Percentiles rank a stretch among this genome's conserved stretches.
Evolutionary conservation across 2,329 filamentous ascomycete species (phyloP).

Genomic region (Byssothecium circinans): DNA sequence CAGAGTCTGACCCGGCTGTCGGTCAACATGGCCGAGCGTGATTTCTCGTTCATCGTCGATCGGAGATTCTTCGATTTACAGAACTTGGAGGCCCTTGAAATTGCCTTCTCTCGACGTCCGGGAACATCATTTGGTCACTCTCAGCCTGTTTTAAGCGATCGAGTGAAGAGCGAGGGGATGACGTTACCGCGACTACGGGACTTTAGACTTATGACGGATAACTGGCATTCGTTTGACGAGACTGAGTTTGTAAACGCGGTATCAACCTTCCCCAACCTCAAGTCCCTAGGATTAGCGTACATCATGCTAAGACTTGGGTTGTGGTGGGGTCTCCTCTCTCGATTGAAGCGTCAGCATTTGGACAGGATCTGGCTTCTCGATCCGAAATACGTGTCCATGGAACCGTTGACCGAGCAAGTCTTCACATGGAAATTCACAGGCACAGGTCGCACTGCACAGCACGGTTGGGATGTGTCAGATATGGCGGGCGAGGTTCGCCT

Average conservation of each 20-base stretch:
- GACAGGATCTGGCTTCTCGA: conserved; percentile 6
- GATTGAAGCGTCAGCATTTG: not conserved
- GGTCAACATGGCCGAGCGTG: no score
- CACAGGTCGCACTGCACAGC: not conserved
- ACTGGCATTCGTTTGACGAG: conserved; percentile 3
- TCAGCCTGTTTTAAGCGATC: no score
- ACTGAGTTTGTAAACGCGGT: not conserved
- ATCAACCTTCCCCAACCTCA: conserved; percentile 1
- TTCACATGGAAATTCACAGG: not conserved
- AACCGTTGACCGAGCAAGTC: not conserved
- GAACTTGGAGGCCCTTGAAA: no score
- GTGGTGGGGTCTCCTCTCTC: not conserved
- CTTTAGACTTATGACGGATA: conserved; percentile 9
- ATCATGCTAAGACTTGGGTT: conserved; percentile 1
- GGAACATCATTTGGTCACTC: no score
- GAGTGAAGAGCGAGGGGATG: not conserved
- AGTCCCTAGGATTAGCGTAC: not conserved
- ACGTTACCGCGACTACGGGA: not conserved
- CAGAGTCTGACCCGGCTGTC: no score
- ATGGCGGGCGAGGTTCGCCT: not conserved
- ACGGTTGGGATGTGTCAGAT: not conserved
- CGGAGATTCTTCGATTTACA: no score
- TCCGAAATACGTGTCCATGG: conserved; percentile 2
- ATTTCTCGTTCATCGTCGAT: no score
- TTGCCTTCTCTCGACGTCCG: no score